phyloP scores from a whole-genome alignment of 2,329 filamentous ascomycete genomes.

The Chaetomium olivaceum region DNA sequence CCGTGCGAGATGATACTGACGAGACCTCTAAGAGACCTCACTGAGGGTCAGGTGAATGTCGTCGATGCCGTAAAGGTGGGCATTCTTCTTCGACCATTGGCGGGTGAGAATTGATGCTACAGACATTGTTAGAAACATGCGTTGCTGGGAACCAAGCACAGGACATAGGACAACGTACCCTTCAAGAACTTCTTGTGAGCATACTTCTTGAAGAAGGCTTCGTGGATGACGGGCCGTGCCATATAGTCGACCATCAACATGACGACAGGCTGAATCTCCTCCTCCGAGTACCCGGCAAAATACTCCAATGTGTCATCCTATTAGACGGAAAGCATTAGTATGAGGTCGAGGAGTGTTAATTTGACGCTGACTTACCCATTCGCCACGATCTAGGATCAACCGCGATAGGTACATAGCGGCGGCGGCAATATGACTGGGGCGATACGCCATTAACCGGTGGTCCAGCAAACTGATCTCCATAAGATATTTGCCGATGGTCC shows the following conservation, averaged over 20 bases:
- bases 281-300: conserved; percentile 90
- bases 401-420: conserved; percentile 94
- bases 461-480: conserved; percentile 96
- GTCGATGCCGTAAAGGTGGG: conserved; percentile 55
- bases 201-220: conserved; percentile 99
- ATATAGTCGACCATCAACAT: conserved; percentile 97
- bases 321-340: conserved; percentile 36
- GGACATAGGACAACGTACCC: conserved; percentile 60
- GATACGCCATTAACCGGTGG: conserved; percentile 87
- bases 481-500: conserved; percentile 95
- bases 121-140: conserved; percentile 27
- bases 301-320: conserved; percentile 82
- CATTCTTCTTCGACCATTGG: conserved; percentile 88
- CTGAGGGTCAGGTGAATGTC: conserved; percentile 54
- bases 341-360: background rate
- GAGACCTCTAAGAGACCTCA: conserved; percentile 40
- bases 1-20: background rate
- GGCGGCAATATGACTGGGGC: conserved; percentile 86
- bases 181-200: conserved; percentile 99
- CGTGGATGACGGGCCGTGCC: conserved; percentile 82
- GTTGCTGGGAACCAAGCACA: too few species aligned
- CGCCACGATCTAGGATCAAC: conserved; percentile 83
- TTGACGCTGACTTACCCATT: conserved; percentile 69
- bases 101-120: conserved; percentile 87
- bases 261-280: conserved; percentile 90